A percentile compares a stretch with the other conserved stretches of the same genome.
Evolutionary conservation across 345 rosid genomes (phyloP).

Genomic region (Cardiospermum halicacabum): DNA sequence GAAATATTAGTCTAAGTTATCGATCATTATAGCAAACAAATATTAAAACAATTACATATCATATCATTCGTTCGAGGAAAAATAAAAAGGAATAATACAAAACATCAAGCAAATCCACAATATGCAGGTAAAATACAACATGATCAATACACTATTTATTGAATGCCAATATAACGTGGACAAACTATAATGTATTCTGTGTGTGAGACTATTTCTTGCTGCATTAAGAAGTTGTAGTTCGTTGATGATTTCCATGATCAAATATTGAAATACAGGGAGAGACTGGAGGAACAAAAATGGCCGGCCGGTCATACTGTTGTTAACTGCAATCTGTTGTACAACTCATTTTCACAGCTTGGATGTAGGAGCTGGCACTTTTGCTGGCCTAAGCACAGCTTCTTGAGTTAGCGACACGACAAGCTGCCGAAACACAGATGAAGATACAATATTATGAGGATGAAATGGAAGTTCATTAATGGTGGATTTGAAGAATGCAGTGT

Average conservation of each 20-base stretch:
- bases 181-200: not conserved
- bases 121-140: no score
- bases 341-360: conserved; percentile 61
- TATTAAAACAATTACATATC: no score
- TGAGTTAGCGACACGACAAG: conserved; percentile 67
- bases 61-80: no score
- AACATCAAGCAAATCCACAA: no score
- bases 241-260: not conserved
- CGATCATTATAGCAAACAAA: no score
- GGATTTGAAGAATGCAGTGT: not conserved
- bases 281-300: not conserved
- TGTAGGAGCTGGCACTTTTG: conserved; percentile 24
- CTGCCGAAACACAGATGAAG: conserved; percentile 36
- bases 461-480: not conserved
- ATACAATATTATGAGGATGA: not conserved
- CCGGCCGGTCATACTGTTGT: not conserved
- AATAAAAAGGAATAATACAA: no score
- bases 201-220: not conserved
- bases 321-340: not conserved
- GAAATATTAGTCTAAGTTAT: no score
- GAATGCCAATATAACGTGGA: not conserved
- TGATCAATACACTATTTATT: not conserved
- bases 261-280: not conserved
- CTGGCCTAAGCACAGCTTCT: conserved; percentile 72
- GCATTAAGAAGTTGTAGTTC: not conserved